Evolutionary conservation across 2,329 filamentous ascomycete species (phyloP).

Genomic region (Camillea tinctor): DNA sequence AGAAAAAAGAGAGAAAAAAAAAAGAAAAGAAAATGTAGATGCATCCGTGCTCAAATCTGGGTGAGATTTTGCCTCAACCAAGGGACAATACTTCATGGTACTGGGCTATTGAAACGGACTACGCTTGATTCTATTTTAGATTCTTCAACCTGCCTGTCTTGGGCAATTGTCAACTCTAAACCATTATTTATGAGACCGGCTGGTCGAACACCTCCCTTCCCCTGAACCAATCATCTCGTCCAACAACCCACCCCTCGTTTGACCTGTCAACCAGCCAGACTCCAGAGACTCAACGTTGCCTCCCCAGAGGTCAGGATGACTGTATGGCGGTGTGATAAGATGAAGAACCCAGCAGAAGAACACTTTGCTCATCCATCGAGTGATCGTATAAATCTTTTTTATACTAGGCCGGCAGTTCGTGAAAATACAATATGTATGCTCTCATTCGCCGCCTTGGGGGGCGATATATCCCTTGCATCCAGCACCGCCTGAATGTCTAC

Average conservation of each 20-base stretch:
- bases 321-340: constrained; percentile 22
- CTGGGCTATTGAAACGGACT: background rate
- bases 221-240: background rate
- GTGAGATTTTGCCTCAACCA: background rate
- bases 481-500: background rate
- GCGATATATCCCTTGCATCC: background rate
- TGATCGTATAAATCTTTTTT: background rate
- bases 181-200: background rate
- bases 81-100: background rate
- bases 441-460: background rate
- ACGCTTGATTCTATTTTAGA: background rate
- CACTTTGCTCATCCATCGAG: background rate
- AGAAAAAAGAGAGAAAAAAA: background rate
- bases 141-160: background rate
- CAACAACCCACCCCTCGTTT: background rate
- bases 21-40: background rate
- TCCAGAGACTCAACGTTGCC: background rate
- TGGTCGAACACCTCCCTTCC: background rate
- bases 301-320: background rate
- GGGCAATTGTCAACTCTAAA: background rate
- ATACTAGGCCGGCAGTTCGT: background rate
- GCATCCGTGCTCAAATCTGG: background rate
- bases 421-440: background rate
- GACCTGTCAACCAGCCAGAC: background rate
- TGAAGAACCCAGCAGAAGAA: constrained; percentile 11